Conservation (phyloP, 352 stramenopile genomes). For the Phytopythium helicoides region DNA sequence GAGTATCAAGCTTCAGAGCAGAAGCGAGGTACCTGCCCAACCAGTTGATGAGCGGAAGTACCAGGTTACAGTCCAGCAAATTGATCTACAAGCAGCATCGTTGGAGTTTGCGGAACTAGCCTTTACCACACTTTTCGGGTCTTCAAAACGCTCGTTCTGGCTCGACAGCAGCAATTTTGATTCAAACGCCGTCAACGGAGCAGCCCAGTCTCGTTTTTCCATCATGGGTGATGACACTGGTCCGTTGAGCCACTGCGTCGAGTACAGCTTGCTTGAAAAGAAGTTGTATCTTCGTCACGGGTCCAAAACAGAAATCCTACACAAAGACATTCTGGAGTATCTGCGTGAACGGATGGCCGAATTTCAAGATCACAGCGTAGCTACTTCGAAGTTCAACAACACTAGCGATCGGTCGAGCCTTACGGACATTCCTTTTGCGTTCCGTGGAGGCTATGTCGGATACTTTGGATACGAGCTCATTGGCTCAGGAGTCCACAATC, state of each 20-base stretch:
- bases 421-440: constrained; percentile 58
- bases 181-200: not conserved
- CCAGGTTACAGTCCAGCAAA: constrained; percentile 38
- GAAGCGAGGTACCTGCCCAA: constrained; percentile 29
- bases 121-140: constrained; percentile 52
- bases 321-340: constrained; percentile 36
- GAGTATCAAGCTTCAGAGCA: constrained; percentile 25
- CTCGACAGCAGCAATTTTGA: constrained; percentile 79
- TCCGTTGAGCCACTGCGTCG: constrained; percentile 56
- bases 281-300: constrained; percentile 35
- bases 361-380: constrained; percentile 24
- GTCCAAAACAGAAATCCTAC: constrained; percentile 5
- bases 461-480: constrained; percentile 89
- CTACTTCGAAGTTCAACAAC: not conserved
- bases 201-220: constrained; percentile 45
- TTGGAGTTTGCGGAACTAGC: constrained; percentile 60
- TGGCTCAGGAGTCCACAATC: constrained; percentile 20
- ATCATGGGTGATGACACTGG: constrained; percentile 73
- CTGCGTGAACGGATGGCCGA: constrained; percentile 35
- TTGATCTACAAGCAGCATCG: constrained; percentile 34
- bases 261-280: constrained; percentile 61
- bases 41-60: constrained; percentile 25
- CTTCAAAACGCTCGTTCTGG: constrained; percentile 63
- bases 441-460: constrained; percentile 82
- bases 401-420: no score